A percentile compares a stretch with the other conserved stretches of the same genome.
These are phyloP conservation scores for Davidsoniella virescens DNA, from an alignment of 2,329 filamentous ascomycete genomes.

Conservation along the genomic window DNA sequence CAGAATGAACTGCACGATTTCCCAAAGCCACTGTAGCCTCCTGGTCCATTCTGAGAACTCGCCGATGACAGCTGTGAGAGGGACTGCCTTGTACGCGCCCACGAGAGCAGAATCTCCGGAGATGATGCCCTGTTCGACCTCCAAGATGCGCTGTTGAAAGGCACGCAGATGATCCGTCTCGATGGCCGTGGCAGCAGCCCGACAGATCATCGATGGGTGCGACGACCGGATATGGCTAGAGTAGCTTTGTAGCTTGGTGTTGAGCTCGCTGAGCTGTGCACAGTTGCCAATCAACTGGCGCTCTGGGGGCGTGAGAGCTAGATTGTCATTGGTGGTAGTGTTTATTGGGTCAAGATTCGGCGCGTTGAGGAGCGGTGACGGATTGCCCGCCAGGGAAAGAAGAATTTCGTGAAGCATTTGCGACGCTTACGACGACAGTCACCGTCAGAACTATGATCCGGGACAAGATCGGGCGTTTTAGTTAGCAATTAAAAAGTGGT, in stretches of 20 bases:
- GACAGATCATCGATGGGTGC: slow-evolving; percentile 47
- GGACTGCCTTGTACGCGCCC: slow-evolving; percentile 85
- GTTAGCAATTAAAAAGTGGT: no score
- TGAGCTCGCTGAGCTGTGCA: slow-evolving; percentile 60
- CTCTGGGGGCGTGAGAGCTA: slow-evolving; percentile 58
- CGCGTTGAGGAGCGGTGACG: slow-evolving; percentile 59
- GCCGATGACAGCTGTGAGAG: slow-evolving; percentile 65
- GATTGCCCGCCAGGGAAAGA: slow-evolving; percentile 86
- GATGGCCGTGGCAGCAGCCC: slow-evolving; percentile 70
- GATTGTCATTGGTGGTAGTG: slow-evolving; percentile 21
- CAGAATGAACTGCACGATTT: slow-evolving; percentile 29
- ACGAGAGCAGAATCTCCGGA: slow-evolving; percentile 62
- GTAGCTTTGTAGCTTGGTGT: slow-evolving; percentile 55
- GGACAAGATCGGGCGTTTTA: neutral
- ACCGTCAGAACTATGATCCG: neutral
- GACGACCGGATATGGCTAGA: slow-evolving; percentile 32
- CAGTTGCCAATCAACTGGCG: slow-evolving; percentile 64
- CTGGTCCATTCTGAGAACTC: slow-evolving; percentile 82
- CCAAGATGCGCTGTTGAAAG: slow-evolving; percentile 71
- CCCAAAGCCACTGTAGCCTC: slow-evolving; percentile 73
- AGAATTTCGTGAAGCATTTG: slow-evolving; percentile 96
- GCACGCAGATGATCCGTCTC: slow-evolving; percentile 55
- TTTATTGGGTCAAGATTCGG: slow-evolving; percentile 19
- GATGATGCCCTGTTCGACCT: slow-evolving; percentile 68
- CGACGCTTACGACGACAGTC: neutral